Conservation (phyloP, 306 rosid genomes). For the Prunus fruticosa region DNA sequence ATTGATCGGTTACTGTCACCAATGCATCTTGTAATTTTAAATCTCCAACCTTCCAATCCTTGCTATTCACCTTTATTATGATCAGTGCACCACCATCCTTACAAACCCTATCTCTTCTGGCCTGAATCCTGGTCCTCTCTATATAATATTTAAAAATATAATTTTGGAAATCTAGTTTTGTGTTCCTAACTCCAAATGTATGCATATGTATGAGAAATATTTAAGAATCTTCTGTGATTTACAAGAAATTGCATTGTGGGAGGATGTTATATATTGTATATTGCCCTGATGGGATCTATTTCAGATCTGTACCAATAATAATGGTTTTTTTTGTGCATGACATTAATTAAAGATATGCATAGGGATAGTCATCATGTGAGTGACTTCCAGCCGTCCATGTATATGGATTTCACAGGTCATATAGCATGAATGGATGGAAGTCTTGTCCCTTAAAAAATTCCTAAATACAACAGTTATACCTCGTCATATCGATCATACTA, state of each 20-base stretch:
- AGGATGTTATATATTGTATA: background rate
- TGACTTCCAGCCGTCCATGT: background rate
- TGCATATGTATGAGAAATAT: background rate
- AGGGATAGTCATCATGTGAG: background rate
- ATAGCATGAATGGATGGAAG: background rate
- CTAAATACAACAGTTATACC: no score
- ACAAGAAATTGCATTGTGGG: background rate
- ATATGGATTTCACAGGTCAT: background rate
- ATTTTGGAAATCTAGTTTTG: background rate
- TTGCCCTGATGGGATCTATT: background rate
- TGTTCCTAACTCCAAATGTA: background rate
- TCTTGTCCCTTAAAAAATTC: background rate
- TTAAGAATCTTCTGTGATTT: background rate
- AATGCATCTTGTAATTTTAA: constrained; percentile 61
- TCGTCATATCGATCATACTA: background rate
- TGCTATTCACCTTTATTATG: constrained; percentile 10
- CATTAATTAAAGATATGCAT: no score
- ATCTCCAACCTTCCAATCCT: constrained; percentile 35
- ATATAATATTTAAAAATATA: background rate
- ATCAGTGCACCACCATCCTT: background rate
- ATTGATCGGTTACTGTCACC: constrained; percentile 47
- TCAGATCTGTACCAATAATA: background rate
- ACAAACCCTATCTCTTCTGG: constrained; percentile 11
- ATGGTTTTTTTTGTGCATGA: no score
- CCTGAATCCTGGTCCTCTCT: background rate